These are phyloP conservation scores for Coffea humblotiana DNA, from an alignment of 305 asterid species.

Conservation along the genomic window DNA sequence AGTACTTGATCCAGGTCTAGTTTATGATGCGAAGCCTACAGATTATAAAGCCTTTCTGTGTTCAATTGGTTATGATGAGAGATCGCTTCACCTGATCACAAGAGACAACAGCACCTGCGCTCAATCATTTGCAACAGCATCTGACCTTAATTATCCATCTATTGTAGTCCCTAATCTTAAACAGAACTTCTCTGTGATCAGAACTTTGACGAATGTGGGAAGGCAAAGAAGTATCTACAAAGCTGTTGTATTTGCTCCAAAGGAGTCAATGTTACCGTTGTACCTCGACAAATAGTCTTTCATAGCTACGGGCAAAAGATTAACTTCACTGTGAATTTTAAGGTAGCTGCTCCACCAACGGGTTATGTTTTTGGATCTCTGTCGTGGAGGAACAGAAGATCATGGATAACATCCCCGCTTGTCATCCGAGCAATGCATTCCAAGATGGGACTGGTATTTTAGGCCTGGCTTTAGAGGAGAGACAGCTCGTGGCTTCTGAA, in stretches of 20 bases:
- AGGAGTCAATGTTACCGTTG: slow-evolving; percentile 66
- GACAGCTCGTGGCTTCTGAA: neutral
- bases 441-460: slow-evolving; percentile 38
- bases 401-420: slow-evolving; percentile 66
- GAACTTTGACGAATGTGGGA: slow-evolving; percentile 85
- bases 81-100: slow-evolving; percentile 62
- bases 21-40: slow-evolving; percentile 63
- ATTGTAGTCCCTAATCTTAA: slow-evolving; percentile 61
- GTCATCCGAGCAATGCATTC: slow-evolving; percentile 53
- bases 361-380: slow-evolving; percentile 80
- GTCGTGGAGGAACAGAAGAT: slow-evolving; percentile 67
- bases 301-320: slow-evolving; percentile 57
- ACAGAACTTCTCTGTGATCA: slow-evolving; percentile 39
- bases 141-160: slow-evolving; percentile 81
- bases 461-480: slow-evolving; percentile 6
- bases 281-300: slow-evolving; percentile 58
- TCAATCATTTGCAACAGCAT: slow-evolving; percentile 45
- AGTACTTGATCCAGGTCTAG: slow-evolving; percentile 79
- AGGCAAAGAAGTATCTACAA: slow-evolving; percentile 46
- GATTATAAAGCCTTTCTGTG: slow-evolving; percentile 84
- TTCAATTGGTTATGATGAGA: slow-evolving; percentile 71
- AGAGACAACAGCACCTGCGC: slow-evolving; percentile 75
- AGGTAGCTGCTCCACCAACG: slow-evolving; percentile 51
- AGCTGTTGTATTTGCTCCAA: slow-evolving; percentile 57
- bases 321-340: slow-evolving; percentile 60